A percentile compares a stretch with the other conserved stretches of the same genome.
Conservation (phyloP, 139 green algal species). For the Chlorella sp. region DNA sequence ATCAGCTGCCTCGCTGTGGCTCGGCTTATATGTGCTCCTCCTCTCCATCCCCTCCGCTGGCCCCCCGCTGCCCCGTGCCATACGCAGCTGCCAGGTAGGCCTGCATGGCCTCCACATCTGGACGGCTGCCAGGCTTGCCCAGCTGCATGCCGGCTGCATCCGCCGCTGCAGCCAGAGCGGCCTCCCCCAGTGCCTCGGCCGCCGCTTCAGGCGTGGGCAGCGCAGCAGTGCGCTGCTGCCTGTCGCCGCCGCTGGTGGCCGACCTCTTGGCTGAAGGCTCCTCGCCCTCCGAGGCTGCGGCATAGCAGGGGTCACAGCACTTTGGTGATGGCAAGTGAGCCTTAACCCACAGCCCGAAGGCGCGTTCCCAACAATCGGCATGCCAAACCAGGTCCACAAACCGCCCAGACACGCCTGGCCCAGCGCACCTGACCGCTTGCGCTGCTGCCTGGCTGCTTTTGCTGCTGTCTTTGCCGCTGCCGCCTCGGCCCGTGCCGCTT, state of each 20-base stretch:
- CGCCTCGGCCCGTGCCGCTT: not conserved
- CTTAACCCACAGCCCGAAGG: too few relatives aligned
- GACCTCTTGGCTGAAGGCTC: conserved; percentile 5
- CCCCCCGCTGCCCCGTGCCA: not conserved
- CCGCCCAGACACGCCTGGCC: too few relatives aligned
- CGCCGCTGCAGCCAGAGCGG: conserved; percentile 20
- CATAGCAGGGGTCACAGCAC: too few relatives aligned
- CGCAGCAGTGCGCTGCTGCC: not conserved
- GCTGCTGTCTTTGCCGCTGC: not conserved
- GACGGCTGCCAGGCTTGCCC: not conserved
- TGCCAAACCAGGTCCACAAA: too few relatives aligned
- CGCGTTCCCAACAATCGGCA: too few relatives aligned
- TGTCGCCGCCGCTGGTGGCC: not conserved
- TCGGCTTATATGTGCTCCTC: conserved; percentile 15
- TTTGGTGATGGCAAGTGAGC: too few relatives aligned
- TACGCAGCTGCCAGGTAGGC: conserved; percentile 10
- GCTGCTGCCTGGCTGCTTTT: not conserved
- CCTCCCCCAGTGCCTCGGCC: conserved; percentile 9
- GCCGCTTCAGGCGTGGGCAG: conserved; percentile 16
- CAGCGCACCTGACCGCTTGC: conserved; percentile 11
- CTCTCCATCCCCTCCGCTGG: not conserved
- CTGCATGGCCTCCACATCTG: conserved; percentile 14
- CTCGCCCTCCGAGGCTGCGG: not conserved
- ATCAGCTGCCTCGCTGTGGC: too few relatives aligned
- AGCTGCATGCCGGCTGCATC: conserved; percentile 18